Evolutionary conservation across 2,329 filamentous ascomycete genomes (phyloP).

Genomic region (Beauveria australis): DNA sequence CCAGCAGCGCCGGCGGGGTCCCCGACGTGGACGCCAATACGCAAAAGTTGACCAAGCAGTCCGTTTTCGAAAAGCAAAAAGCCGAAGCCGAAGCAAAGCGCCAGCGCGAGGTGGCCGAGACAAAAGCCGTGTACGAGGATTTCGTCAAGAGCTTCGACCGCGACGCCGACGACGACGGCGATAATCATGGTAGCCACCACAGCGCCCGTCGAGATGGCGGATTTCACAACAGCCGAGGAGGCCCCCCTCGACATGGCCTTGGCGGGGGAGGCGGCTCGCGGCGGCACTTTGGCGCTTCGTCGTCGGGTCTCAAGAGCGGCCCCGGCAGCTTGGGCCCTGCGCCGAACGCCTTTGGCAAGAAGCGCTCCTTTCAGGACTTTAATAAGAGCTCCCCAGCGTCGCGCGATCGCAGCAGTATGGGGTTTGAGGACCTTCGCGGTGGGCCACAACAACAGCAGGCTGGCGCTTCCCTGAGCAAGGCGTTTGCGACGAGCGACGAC

Average conservation of each 20-base stretch:
- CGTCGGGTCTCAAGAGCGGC: slow-evolving; percentile 46
- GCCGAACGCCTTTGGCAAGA: slow-evolving; percentile 42
- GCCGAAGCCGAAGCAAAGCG: slow-evolving; percentile 86
- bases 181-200: slow-evolving; percentile 11
- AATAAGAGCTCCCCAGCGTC: slow-evolving; percentile 23
- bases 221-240: slow-evolving; percentile 5
- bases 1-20: slow-evolving; percentile 39
- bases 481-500: slow-evolving; percentile 62
- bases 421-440: slow-evolving; percentile 31
- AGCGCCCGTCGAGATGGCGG: neutral
- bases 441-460: slow-evolving; percentile 20
- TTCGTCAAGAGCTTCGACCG: slow-evolving; percentile 75
- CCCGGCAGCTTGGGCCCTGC: slow-evolving; percentile 53
- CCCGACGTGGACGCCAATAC: slow-evolving; percentile 71
- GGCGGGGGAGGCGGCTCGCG: slow-evolving; percentile 31
- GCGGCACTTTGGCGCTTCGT: slow-evolving; percentile 54
- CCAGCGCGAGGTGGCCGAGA: slow-evolving; percentile 75
- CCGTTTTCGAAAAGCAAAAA: slow-evolving; percentile 79
- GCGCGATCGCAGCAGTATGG: slow-evolving; percentile 22
- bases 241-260: slow-evolving; percentile 21
- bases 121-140: slow-evolving; percentile 75
- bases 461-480: slow-evolving; percentile 46
- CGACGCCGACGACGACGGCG: slow-evolving; percentile 42
- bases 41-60: slow-evolving; percentile 72
- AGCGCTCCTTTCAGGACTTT: slow-evolving; percentile 40